Conservation (phyloP, 2,329 filamentous ascomycete species). For the Chaetomium strumarium region DNA sequence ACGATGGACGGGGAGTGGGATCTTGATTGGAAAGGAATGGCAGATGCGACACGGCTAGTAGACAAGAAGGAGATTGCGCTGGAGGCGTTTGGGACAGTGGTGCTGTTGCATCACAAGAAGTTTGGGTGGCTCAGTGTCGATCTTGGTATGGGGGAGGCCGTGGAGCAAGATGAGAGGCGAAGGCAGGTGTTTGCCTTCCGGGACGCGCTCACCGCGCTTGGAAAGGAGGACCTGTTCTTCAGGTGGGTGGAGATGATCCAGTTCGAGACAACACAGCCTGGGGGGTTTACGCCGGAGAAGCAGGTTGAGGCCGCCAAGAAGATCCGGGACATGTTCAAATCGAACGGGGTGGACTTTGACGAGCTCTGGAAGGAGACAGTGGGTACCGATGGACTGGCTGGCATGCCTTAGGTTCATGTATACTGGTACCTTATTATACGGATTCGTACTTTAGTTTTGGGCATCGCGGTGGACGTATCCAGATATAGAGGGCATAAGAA, state of each 20-base stretch:
- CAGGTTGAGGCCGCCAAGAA: constrained; percentile 67
- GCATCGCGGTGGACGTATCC: too few relatives aligned
- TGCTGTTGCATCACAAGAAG: constrained; percentile 62
- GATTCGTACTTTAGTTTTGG: not conserved
- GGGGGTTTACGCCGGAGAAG: constrained; percentile 68
- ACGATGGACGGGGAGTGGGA: constrained; percentile 84
- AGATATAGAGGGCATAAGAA: not conserved
- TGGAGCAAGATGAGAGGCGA: constrained; percentile 56
- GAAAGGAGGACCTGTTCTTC: constrained; percentile 86
- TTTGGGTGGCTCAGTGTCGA: constrained; percentile 69
- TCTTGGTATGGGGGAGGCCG: constrained; percentile 40
- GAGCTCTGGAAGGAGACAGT: constrained; percentile 66
- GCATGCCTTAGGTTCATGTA: constrained; percentile 21
- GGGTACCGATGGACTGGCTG: constrained; percentile 33
- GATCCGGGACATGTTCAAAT: constrained; percentile 68
- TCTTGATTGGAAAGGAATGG: constrained; percentile 78
- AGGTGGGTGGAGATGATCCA: constrained; percentile 91
- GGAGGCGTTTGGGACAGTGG: constrained; percentile 64
- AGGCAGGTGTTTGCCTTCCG: constrained; percentile 77
- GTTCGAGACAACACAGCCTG: constrained; percentile 73
- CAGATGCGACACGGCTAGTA: constrained; percentile 63
- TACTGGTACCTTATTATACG: not conserved
- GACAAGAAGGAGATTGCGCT: constrained; percentile 54
- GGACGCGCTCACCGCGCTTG: constrained; percentile 65
- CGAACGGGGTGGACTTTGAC: constrained; percentile 76